Conservation (phyloP, 306 rosid genomes). For the Cucurbita argyrosperma region DNA sequence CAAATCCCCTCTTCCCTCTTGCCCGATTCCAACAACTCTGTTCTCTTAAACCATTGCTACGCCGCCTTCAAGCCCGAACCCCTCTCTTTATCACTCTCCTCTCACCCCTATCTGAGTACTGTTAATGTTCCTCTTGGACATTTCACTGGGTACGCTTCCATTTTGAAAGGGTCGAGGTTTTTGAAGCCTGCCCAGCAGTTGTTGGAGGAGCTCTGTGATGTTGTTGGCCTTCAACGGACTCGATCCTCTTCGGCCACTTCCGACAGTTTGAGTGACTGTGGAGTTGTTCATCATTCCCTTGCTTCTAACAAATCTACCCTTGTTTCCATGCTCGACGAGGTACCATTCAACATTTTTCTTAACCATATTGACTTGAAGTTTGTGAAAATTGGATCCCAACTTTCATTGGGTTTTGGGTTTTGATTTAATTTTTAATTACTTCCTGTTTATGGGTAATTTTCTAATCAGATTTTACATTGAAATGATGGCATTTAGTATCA, state of each 20-base stretch:
- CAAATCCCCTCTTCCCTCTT: slow-evolving; percentile 11
- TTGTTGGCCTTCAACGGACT: slow-evolving; percentile 23
- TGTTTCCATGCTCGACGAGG: slow-evolving; percentile 74
- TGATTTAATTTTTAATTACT: neutral
- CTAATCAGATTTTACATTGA: neutral
- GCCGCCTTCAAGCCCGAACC: slow-evolving; percentile 55
- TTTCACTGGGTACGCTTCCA: slow-evolving; percentile 51
- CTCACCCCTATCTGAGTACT: slow-evolving; percentile 7
- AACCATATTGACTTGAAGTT: neutral
- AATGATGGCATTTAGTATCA: neutral
- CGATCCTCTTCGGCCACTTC: neutral
- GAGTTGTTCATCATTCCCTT: slow-evolving; percentile 12
- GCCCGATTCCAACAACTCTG: slow-evolving; percentile 24
- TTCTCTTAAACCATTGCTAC: slow-evolving; percentile 25
- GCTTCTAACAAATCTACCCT: slow-evolving; percentile 35
- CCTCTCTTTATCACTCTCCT: slow-evolving; percentile 59
- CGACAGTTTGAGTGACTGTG: slow-evolving; percentile 16
- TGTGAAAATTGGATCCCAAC: neutral
- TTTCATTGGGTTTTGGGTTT: neutral
- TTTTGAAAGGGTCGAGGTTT: slow-evolving; percentile 67
- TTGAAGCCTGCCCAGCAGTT: slow-evolving; percentile 63
- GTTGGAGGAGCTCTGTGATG: slow-evolving; percentile 46
- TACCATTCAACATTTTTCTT: neutral
- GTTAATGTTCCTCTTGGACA: slow-evolving; percentile 31
- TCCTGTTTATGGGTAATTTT: neutral